phyloP scores from a whole-genome alignment of 192 early-diverging fungal species.

The Oehlia diaphana region DNA sequence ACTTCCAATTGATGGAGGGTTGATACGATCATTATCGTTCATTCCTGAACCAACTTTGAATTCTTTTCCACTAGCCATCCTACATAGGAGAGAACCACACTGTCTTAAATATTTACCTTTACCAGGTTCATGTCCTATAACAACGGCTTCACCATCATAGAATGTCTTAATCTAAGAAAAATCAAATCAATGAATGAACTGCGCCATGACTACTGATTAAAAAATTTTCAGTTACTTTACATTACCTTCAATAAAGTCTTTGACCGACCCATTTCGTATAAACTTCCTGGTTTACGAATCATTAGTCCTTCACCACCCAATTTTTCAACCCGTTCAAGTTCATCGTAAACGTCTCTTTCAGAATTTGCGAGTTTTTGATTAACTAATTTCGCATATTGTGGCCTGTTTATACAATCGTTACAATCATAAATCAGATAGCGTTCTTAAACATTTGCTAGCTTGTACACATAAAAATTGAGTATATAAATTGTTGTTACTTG shows the following conservation, averaged over 20 bases:
- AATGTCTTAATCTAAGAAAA: slow-evolving; percentile 73
- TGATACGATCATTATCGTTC: slow-evolving; percentile 53
- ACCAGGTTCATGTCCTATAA: slow-evolving; percentile 56
- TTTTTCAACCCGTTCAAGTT: slow-evolving; percentile 53
- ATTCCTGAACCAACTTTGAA: slow-evolving; percentile 74
- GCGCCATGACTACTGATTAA: background rate
- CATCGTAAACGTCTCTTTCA: slow-evolving; percentile 44
- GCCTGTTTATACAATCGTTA: slow-evolving; percentile 4
- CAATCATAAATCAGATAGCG: background rate
- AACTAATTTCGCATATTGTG: slow-evolving; percentile 48
- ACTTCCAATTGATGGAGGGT: slow-evolving; percentile 55
- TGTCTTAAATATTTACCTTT: slow-evolving; percentile 57
- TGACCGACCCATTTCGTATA: slow-evolving; percentile 2
- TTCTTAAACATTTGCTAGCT: background rate
- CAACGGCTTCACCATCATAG: slow-evolving; percentile 70
- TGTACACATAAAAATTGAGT: background rate
- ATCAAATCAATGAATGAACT: slow-evolving; percentile 50
- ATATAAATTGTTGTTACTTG: background rate
- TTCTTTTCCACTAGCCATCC: slow-evolving; percentile 59
- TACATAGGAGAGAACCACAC: slow-evolving; percentile 58
- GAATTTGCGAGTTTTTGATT: slow-evolving; percentile 46
- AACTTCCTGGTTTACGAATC: slow-evolving; percentile 46
- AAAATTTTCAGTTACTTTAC: background rate
- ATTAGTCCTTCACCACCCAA: slow-evolving; percentile 73
- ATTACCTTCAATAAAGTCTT: slow-evolving; percentile 9